These are phyloP conservation scores for Ceratocystis ficicola DNA, from an alignment of 2,329 filamentous ascomycete genomes.

Conservation along the genomic window DNA sequence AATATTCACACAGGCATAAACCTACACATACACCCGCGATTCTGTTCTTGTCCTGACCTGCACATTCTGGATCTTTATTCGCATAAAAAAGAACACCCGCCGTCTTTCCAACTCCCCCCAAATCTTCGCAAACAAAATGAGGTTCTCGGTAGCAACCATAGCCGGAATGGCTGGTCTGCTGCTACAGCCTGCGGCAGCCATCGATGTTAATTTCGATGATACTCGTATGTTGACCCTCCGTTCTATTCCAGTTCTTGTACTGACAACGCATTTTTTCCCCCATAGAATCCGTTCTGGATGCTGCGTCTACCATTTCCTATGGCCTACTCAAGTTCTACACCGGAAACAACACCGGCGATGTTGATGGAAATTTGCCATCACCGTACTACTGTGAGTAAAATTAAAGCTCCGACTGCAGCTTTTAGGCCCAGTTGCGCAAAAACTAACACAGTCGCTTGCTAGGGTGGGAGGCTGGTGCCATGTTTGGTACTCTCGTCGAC, in stretches of 20 bases:
- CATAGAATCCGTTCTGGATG: conserved; percentile 39
- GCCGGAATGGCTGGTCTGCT: conserved; percentile 19
- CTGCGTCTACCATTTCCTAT: conserved; percentile 37
- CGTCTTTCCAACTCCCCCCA: neutral
- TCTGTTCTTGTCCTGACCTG: neutral
- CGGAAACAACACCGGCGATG: conserved; percentile 48
- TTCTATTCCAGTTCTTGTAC: conserved; percentile 13
- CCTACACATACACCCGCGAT: neutral
- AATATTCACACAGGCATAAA: neutral
- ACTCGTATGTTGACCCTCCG: conserved; percentile 21
- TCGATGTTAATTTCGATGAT: conserved; percentile 28
- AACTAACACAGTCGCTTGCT: neutral
- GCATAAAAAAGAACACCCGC: conserved; percentile 4
- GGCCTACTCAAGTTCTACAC: conserved; percentile 41
- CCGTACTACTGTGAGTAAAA: conserved; percentile 50
- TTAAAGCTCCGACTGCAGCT: neutral
- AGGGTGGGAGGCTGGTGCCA: conserved; percentile 59
- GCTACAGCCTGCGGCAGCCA: conserved; percentile 16
- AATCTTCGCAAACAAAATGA: conserved; percentile 13
- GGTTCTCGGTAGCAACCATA: conserved; percentile 19
- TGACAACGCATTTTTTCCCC: conserved; percentile 27
- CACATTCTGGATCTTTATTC: neutral
- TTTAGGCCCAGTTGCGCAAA: conserved; percentile 29
- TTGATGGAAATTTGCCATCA: conserved; percentile 44
- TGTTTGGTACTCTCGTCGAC: conserved; percentile 60